phyloP scores from a whole-genome alignment of 2,329 filamentous ascomycete species.

The Alternaria novae-zelandiae region DNA sequence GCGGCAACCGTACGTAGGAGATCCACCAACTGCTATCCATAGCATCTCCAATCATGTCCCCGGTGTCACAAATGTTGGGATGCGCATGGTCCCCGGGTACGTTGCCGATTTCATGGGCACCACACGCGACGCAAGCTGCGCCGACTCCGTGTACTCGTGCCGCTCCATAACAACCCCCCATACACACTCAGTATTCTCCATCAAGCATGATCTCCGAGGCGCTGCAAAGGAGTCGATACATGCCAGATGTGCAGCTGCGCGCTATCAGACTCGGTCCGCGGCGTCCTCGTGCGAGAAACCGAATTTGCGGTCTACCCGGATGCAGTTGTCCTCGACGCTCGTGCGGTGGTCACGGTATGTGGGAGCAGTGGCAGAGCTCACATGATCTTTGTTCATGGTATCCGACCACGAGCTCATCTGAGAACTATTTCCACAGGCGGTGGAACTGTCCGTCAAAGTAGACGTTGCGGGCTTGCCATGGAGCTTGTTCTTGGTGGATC shows the following conservation, averaged over 20 bases:
- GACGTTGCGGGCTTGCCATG: slow-evolving; percentile 17
- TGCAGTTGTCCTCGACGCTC: slow-evolving; percentile 18
- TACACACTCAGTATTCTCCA: neutral
- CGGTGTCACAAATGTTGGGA: neutral
- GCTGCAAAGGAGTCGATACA: neutral
- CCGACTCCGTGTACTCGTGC: neutral
- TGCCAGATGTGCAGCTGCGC: neutral
- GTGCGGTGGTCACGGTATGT: slow-evolving; percentile 2
- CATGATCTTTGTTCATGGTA: slow-evolving; percentile 23
- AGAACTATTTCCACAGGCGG: slow-evolving; percentile 23
- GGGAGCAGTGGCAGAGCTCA: slow-evolving; percentile 12
- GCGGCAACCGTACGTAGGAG: neutral
- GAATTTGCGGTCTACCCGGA: slow-evolving; percentile 33
- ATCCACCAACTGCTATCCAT: too few species aligned
- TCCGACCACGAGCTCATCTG: slow-evolving; percentile 25
- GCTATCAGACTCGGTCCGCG: slow-evolving; percentile 8
- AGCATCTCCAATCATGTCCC: neutral
- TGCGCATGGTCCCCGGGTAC: neutral
- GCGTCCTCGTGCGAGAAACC: slow-evolving; percentile 22
- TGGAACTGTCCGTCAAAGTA: slow-evolving; percentile 13
- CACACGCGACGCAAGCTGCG: neutral
- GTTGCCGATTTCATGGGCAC: neutral
- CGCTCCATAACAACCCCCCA: neutral
- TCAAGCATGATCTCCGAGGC: neutral
- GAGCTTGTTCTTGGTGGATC: slow-evolving; percentile 33